Base-by-base conservation (phyloP, 257 asterid species). In the Ajuga chamaepitys region DNA sequence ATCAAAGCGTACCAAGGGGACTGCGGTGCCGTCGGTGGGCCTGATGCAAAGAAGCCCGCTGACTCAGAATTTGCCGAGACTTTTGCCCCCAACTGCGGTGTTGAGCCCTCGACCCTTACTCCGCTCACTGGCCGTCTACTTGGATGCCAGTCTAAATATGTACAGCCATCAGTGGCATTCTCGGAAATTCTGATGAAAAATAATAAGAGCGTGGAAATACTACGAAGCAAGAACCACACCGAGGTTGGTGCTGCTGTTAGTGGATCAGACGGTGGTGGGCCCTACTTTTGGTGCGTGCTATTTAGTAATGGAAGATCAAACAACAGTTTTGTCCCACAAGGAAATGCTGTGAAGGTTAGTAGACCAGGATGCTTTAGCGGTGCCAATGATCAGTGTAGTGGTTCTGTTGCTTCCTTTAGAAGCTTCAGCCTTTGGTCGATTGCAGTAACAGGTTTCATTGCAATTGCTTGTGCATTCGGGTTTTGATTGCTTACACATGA, bases 171-270 rank as follows among this genome's bases (percentile, higher is more conserved):
- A 0, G 75, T 65, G 7, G 97, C 97, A 16, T 87, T 92, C 69
- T 85, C 95, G 0, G 73, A 77, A 0, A 79, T 89, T 20, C 68
- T 92, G 58, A 84, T 89, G 85, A 77, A 80, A 38, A 86, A 78
- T 7, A 71, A 53, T 7, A 82, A 72, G 79, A 82, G 96, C 74
- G 21, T 82, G 42, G 94, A 84, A 13, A 83, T 89, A 52, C 77
- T 92, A 17, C 70, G 67, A 0, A 81, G 85, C 77, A 84, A 72
- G 85, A 92, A 84, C 67, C 97, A 92, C 79, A 73, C 94, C 1
- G 97, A 92, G 76, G 93, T 89, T 9, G 98, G 98, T 5, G 97
- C 95, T 4, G 98, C 95, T 0, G 98, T 87, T 53, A 92, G 91
- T 40, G 84, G 93, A 45, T 83, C 95, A 0, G 95, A 32, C 30